Evolutionary conservation across 164 flowering plant species (phyloP).

Genomic region (Sedum album): DNA sequence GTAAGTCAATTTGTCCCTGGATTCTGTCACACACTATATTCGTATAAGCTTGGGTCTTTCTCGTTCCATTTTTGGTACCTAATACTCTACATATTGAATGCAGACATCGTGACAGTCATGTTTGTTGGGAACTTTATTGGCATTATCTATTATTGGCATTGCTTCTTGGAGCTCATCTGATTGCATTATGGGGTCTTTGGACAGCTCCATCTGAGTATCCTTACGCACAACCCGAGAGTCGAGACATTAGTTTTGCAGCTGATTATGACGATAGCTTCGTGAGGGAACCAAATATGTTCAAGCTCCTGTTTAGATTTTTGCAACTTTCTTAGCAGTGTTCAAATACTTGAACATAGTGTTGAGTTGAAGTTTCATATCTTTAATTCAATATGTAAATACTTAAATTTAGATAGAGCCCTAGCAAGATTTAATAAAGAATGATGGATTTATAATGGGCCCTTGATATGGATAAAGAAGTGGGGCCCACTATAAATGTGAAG

Average conservation of each 20-base stretch:
- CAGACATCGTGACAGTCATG: slow-evolving; percentile 78
- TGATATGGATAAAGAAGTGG: too few species aligned
- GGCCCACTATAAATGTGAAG: too few species aligned
- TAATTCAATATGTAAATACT: too few species aligned
- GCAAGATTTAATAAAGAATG: too few species aligned
- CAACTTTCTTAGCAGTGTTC: too few species aligned
- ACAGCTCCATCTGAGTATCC: slow-evolving; percentile 55
- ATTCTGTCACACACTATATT: background rate
- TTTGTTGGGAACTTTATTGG: slow-evolving; percentile 92
- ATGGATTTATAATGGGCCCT: too few species aligned
- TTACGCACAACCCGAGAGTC: slow-evolving; percentile 13
- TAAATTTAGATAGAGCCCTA: too few species aligned
- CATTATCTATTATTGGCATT: slow-evolving; percentile 56
- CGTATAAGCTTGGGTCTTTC: slow-evolving; percentile 7
- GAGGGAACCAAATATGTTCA: too few species aligned
- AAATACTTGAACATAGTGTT: too few species aligned
- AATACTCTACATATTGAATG: background rate
- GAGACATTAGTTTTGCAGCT: background rate
- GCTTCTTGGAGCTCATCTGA: slow-evolving; percentile 54
- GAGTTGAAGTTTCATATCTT: too few species aligned
- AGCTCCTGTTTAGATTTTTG: too few species aligned
- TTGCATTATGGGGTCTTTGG: slow-evolving; percentile 68
- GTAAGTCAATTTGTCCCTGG: slow-evolving; percentile 32
- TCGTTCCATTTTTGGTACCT: background rate
- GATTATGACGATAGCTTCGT: too few species aligned